A percentile compares a stretch with the other conserved stretches of the same genome.
Conservation (phyloP, 1,284 basidiomycete genomes). For the Mycosarcoma maydis region DNA sequence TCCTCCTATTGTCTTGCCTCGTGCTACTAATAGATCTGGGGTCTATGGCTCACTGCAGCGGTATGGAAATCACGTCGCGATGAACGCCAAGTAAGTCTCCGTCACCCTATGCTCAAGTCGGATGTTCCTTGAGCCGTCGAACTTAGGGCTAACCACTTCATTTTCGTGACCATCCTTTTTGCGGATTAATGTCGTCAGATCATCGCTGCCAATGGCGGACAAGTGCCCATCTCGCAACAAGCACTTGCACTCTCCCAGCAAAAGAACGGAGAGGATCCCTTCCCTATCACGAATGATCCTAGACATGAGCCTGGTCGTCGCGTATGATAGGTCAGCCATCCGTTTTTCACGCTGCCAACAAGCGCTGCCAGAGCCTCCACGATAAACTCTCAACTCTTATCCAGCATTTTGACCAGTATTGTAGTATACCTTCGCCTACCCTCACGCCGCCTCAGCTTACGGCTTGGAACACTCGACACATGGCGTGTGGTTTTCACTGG, state of each 20-base stretch:
- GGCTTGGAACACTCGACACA: no score
- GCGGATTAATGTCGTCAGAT: slow-evolving; percentile 2
- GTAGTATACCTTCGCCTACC: no score
- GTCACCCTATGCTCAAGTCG: no score
- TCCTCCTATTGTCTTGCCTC: not conserved
- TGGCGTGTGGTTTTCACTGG: no score
- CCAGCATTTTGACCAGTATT: no score
- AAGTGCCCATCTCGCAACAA: slow-evolving; percentile 39
- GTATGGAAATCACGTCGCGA: slow-evolving; percentile 62
- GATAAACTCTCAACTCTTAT: no score
- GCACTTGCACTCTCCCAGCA: slow-evolving; percentile 33
- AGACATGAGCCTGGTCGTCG: slow-evolving; percentile 38
- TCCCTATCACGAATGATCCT: slow-evolving; percentile 44
- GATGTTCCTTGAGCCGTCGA: not conserved
- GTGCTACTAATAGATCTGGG: slow-evolving; percentile 64
- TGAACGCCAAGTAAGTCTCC: slow-evolving; percentile 49
- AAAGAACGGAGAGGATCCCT: slow-evolving; percentile 31
- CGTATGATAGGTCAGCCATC: slow-evolving; percentile 16
- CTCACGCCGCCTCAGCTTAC: no score
- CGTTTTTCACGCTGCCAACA: no score
- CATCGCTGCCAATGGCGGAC: slow-evolving; percentile 30
- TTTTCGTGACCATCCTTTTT: not conserved
- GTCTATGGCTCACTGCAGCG: slow-evolving; percentile 61
- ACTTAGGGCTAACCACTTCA: not conserved
- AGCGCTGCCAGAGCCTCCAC: no score